Evolutionary conservation across 192 early-diverging fungal species (phyloP).

Genomic region (Coemansia guatemalensis): DNA sequence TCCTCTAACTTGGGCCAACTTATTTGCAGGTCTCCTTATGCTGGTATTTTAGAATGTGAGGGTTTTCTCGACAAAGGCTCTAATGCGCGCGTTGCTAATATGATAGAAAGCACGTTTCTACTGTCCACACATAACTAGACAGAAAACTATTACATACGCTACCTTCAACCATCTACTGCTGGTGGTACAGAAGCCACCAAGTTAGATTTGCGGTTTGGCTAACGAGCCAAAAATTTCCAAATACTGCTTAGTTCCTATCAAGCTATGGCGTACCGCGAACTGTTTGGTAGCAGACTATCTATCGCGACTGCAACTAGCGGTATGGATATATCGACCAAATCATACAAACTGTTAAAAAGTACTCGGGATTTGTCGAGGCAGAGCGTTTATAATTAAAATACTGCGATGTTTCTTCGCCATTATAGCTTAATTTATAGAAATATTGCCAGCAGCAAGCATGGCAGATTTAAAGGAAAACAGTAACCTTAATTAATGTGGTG

Average conservation of each 20-base stretch:
- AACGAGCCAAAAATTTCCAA: constrained; percentile 15
- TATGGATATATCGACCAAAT: constrained; percentile 29
- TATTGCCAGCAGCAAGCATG: too few species aligned
- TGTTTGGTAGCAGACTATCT: constrained; percentile 15
- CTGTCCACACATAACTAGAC: background rate
- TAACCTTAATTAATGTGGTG: too few species aligned
- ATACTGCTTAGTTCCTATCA: constrained; percentile 38
- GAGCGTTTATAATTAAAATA: too few species aligned
- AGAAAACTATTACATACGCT: constrained; percentile 36
- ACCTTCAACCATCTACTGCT: constrained; percentile 8
- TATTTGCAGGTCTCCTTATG: constrained; percentile 34
- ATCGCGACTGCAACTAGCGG: constrained; percentile 15
- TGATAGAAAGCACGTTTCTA: constrained; percentile 24
- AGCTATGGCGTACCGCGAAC: constrained; percentile 16
- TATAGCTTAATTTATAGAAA: too few species aligned
- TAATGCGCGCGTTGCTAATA: background rate
- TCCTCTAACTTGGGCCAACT: too few species aligned
- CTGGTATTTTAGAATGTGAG: too few species aligned
- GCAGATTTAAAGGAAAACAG: too few species aligned
- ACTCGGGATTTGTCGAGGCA: constrained; percentile 19
- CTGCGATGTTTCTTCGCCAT: too few species aligned
- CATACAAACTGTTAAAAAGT: constrained; percentile 28
- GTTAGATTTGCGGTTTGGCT: constrained; percentile 32
- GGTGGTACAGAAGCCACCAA: constrained; percentile 4
- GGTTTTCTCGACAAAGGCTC: background rate